A percentile compares a stretch with the other conserved stretches of the same genome.
phyloP scores from a whole-genome alignment of 75 land plant genomes.

The Sequoia sempervirens region DNA sequence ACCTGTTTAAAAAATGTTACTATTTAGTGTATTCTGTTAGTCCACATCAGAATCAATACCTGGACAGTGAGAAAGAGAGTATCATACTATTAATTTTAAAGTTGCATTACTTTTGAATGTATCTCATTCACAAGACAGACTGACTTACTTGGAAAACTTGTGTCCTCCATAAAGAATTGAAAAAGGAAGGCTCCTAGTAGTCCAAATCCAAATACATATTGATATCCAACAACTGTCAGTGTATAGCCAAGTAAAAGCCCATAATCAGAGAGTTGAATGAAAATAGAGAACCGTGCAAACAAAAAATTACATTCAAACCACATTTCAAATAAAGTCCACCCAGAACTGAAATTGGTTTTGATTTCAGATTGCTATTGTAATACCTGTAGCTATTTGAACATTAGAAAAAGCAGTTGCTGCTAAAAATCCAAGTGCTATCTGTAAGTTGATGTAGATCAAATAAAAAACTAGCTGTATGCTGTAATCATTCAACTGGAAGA shows the following conservation, averaged over 20 bases:
- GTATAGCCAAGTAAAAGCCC: not conserved
- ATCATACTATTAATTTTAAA: not conserved
- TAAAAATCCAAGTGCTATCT: conserved; percentile 72
- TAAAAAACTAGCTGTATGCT: conserved; percentile 80
- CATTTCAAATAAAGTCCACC: not conserved
- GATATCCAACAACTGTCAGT: conserved; percentile 65
- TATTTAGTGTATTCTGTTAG: not conserved
- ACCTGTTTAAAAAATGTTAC: not conserved
- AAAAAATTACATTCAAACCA: not conserved
- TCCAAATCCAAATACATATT: conserved; percentile 78
- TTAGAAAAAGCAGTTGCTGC: conserved; percentile 59
- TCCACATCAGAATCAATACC: not conserved
- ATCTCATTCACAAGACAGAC: not conserved
- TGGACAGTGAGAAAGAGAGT: not conserved
- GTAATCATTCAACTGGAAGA: conserved; percentile 73
- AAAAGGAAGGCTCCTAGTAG: conserved; percentile 72
- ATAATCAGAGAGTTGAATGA: not conserved
- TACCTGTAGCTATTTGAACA: conserved; percentile 83
- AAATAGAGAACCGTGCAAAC: not conserved
- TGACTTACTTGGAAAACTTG: conserved; percentile 71
- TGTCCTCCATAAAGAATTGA: conserved; percentile 59
- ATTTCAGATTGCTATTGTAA: conserved; percentile 1
- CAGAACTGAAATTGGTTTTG: not conserved
- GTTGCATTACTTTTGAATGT: not conserved
- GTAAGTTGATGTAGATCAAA: conserved; percentile 77